phyloP scores from a whole-genome alignment of 495 filamentous ascomycete species.

The Trichoderma erinaceum region DNA sequence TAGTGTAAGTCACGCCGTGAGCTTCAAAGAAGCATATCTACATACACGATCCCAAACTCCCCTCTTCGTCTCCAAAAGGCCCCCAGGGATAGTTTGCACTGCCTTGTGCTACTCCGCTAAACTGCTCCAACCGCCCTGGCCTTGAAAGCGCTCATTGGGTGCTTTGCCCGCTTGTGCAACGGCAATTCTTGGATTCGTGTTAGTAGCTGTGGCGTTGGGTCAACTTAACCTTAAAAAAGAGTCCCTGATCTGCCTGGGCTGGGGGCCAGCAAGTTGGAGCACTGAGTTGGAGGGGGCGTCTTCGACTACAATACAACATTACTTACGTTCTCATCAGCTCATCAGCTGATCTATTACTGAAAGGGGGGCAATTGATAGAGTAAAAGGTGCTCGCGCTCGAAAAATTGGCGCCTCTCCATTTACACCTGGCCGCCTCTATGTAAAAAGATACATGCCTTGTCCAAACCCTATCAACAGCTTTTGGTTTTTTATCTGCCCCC shows the following conservation, averaged over 20 bases:
- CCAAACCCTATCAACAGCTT: background rate
- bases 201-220: background rate
- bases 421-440: too few species aligned
- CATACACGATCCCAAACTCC: too few species aligned
- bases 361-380: too few species aligned
- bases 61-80: too few species aligned
- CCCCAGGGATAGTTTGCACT: background rate
- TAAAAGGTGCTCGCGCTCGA: background rate
- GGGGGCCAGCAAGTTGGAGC: background rate
- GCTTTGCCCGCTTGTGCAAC: background rate
- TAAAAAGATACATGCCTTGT: background rate
- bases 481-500: background rate
- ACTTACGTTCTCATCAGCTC: too few species aligned
- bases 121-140: background rate
- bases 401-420: background rate
- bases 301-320: background rate
- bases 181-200: background rate
- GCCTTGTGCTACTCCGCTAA: constrained; percentile 8
- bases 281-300: background rate
- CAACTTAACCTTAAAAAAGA: constrained; percentile 9
- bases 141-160: background rate
- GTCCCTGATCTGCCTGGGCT: background rate
- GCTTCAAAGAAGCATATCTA: background rate
- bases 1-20: background rate
- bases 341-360: too few species aligned